Conservation (phyloP, 345 rosid species). For the Clausena lansium region DNA sequence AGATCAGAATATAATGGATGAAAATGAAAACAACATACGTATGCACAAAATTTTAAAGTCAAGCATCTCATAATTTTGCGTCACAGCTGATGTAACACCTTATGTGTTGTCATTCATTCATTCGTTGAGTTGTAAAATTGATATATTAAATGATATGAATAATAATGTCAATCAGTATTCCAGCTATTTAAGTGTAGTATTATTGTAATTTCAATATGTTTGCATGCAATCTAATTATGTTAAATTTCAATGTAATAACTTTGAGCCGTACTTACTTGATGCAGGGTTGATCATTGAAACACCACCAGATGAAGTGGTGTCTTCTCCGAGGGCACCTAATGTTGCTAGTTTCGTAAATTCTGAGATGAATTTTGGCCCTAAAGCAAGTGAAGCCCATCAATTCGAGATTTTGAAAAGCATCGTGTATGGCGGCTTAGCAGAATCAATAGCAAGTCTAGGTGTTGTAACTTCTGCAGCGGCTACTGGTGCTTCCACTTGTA, state of each 20-base stretch:
- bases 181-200: too few relatives aligned
- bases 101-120: too few relatives aligned
- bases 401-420: conserved; percentile 76
- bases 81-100: too few relatives aligned
- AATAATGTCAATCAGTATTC: too few relatives aligned
- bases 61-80: too few relatives aligned
- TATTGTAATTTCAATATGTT: too few relatives aligned
- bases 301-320: neutral
- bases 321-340: neutral
- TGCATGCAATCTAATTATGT: neutral
- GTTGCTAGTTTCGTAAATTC: neutral
- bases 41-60: too few relatives aligned
- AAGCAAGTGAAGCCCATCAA: conserved; percentile 26
- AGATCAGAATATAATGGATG: too few relatives aligned
- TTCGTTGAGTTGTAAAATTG: too few relatives aligned
- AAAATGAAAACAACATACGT: too few relatives aligned
- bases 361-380: neutral
- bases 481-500: conserved; percentile 69
- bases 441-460: conserved; percentile 73
- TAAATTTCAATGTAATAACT: too few relatives aligned
- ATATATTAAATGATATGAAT: too few relatives aligned
- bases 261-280: conserved; percentile 4
- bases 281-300: conserved; percentile 31
- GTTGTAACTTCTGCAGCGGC: conserved; percentile 90
- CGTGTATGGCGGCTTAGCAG: conserved; percentile 80